Evolutionary conservation across 2,329 filamentous ascomycete genomes (phyloP).

Genomic region (Diaporthe citrichinensis): DNA sequence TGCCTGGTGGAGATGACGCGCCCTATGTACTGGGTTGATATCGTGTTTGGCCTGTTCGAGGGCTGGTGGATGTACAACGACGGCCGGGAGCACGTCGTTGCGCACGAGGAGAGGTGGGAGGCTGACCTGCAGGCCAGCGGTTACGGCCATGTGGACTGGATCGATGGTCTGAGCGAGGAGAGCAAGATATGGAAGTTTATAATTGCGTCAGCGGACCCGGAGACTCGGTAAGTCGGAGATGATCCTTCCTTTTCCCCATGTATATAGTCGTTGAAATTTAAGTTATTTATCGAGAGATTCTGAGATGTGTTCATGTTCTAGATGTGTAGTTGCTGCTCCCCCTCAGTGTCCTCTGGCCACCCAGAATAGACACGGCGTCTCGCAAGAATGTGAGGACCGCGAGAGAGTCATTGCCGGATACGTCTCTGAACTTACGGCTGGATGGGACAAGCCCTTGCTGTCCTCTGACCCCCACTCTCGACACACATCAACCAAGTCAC

Average conservation of each 20-base stretch:
- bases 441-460: conserved; percentile 37
- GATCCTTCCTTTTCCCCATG: not conserved
- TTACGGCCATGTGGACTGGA: conserved; percentile 50
- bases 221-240: conserved; percentile 12
- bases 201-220: conserved; percentile 43
- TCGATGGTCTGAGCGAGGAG: conserved; percentile 47
- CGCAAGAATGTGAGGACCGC: not conserved
- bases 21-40: conserved; percentile 49
- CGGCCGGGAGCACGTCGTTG: conserved; percentile 45
- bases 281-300: not conserved
- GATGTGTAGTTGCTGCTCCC: not conserved
- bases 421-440: conserved; percentile 9
- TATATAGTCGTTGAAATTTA: not conserved
- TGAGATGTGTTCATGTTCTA: not conserved
- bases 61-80: conserved; percentile 57
- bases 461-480: not conserved
- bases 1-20: conserved; percentile 53
- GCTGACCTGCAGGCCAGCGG: conserved; percentile 46
- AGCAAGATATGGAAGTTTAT: conserved; percentile 48
- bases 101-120: conserved; percentile 46
- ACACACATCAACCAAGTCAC: not conserved
- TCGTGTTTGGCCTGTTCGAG: conserved; percentile 54
- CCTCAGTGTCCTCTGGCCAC: not conserved
- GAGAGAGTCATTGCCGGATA: conserved; percentile 18
- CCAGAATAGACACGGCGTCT: not conserved